A percentile compares a stretch with the other conserved stretches of the same genome.
Conservation (phyloP, 768 basidiomycete species). For the Tephrocybe sp. region DNA sequence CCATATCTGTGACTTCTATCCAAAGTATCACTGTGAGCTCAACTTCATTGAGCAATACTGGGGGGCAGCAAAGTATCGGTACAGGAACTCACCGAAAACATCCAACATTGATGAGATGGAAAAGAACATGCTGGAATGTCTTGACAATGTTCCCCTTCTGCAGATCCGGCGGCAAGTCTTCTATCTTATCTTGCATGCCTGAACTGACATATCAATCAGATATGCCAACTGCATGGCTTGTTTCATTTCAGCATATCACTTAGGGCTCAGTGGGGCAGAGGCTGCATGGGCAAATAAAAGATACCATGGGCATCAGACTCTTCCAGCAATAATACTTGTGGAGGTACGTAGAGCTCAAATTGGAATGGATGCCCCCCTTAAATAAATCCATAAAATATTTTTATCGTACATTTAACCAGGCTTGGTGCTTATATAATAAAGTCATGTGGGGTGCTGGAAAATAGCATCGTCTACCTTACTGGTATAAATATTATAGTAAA, state of each 20-base stretch:
- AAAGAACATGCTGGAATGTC: constrained; percentile 23
- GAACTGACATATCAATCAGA: constrained; percentile 9
- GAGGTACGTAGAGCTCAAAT: constrained; percentile 1
- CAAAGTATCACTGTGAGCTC: constrained; percentile 31
- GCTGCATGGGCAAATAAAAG: constrained; percentile 11
- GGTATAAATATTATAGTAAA: neutral
- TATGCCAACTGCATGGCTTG: constrained; percentile 15
- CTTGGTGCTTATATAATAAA: neutral
- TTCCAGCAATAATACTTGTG: constrained; percentile 12
- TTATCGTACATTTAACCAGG: neutral
- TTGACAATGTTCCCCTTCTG: constrained; percentile 26
- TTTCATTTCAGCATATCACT: constrained; percentile 11
- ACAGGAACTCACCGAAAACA: constrained; percentile 23
- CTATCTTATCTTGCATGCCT: constrained; percentile 5
- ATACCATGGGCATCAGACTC: constrained; percentile 11
- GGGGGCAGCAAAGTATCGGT: constrained; percentile 34
- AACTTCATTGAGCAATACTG: constrained; percentile 24
- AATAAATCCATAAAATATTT: neutral
- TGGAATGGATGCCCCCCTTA: neutral
- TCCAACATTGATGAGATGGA: constrained; percentile 26
- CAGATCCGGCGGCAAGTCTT: constrained; percentile 18
- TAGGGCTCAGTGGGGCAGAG: constrained; percentile 10
- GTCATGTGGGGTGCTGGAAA: neutral
- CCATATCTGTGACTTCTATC: constrained; percentile 33
- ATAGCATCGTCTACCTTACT: neutral